Conservation (phyloP, 768 basidiomycete genomes). For the Rhizopogon roseolus region DNA sequence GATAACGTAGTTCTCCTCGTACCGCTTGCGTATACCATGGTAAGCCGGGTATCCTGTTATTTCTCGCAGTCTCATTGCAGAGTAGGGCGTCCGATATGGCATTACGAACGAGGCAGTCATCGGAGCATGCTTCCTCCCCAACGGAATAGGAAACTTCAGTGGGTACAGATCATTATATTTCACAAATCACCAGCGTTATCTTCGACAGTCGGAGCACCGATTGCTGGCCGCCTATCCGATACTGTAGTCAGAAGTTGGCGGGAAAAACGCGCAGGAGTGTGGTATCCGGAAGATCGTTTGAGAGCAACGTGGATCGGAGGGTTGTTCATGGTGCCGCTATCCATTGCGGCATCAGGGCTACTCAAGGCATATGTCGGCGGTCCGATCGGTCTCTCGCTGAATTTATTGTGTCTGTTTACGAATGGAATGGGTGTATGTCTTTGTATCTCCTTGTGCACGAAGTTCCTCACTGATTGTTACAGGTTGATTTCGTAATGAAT, state of each 20-base stretch:
- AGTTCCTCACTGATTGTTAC: too few species aligned
- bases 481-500: too few species aligned
- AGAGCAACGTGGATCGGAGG: constrained; percentile 26
- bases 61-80: neutral
- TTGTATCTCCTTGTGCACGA: too few species aligned
- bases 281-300: constrained; percentile 59
- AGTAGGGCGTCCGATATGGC: constrained; percentile 42
- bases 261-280: constrained; percentile 17
- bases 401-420: too few species aligned
- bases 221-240: constrained; percentile 60
- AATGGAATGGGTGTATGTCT: too few species aligned
- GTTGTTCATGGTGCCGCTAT: too few species aligned
- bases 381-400: too few species aligned
- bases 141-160: constrained; percentile 21
- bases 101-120: constrained; percentile 17
- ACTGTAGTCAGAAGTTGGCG: constrained; percentile 43
- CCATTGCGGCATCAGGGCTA: too few species aligned
- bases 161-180: neutral
- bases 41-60: constrained; percentile 23
- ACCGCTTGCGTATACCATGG: constrained; percentile 65
- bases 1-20: constrained; percentile 37
- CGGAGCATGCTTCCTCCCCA: constrained; percentile 21
- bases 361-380: too few species aligned
- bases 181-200: neutral
- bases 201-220: constrained; percentile 49